Base-by-base conservation (phyloP, 1,284 basidiomycete genomes). In the Leccinum solheimii region DNA sequence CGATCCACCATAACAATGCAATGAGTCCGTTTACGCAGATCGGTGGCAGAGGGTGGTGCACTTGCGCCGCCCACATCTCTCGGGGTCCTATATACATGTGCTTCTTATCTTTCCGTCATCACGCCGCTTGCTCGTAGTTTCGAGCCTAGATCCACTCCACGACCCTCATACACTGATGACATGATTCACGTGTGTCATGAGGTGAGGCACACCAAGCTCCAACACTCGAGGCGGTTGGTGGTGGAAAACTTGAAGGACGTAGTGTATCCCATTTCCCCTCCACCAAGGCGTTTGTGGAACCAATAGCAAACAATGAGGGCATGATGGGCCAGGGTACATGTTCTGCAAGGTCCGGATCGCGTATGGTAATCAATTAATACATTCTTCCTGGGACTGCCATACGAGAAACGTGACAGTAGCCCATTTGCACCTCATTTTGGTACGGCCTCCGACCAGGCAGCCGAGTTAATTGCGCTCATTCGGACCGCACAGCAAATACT, bases 61-160 rank as follows among this genome's bases (percentile, higher is more conserved):
- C 5, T 54, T 34, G 19, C 10, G 30, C 38, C 52, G 53, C 63
- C 50, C 59, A 48, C 30, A 19, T 43, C 27, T 69, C 43, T 48
- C 23, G 69, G 66, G 69, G 69, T 69, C 59, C 56, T 43, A 45
- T 54, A 53, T 34, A 26, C 69, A 58, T 65, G 62, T 67, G 56
- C 56, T 21, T 50, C 57, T 69, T 69, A 68, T 68, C 67, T 54
- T 26, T 50, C 36, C 26, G 26, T 10, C 40, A 36, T 57, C 48
- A 34, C 49, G 40, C 53, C 43, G 32, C 36, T 63, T 5, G 23
- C 14, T 52, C 53, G 50, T 70, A 68, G 36, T 36, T 53, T 49
- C 5, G 23, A 55, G 57, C 16, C 66, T 40, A 63, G 69, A 50
- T 69, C 50, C 32, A 54, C 36, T 53, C n/a, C 55, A 58, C 57